Evolutionary conservation across 306 rosid genomes (phyloP).

Genomic region (Quercus aquifolioides): DNA sequence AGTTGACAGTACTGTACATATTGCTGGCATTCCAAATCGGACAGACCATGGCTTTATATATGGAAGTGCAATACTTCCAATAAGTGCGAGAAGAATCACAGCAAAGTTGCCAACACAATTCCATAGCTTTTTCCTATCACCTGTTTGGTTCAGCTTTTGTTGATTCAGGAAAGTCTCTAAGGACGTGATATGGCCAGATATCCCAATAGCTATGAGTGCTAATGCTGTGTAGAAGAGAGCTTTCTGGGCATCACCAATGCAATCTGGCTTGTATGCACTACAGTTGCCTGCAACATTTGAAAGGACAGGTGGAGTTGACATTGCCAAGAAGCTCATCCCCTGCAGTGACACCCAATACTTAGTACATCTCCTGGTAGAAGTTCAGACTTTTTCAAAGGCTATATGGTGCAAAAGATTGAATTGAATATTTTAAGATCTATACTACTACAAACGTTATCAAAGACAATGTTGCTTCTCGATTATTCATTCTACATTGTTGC

Average conservation of each 20-base stretch:
- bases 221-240: background rate
- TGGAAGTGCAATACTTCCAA: constrained; percentile 16
- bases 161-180: background rate
- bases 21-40: constrained; percentile 22
- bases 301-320: constrained; percentile 3
- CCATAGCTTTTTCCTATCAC: background rate
- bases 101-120: background rate
- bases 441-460: no score
- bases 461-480: no score
- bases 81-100: background rate
- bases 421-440: no score
- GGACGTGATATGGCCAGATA: background rate
- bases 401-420: no score
- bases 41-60: constrained; percentile 29
- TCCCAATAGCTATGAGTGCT: constrained; percentile 2
- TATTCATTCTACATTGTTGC: no score
- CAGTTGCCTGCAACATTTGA: background rate
- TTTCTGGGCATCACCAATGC: background rate
- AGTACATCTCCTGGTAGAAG: background rate
- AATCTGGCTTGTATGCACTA: background rate
- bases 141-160: background rate
- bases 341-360: background rate
- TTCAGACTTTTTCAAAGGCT: no score
- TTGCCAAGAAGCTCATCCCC: constrained; percentile 10
- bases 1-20: constrained; percentile 8